A percentile compares a stretch with the other conserved stretches of the same genome.
Conservation (phyloP, 2,329 filamentous ascomycete genomes). For the Verticillium nonalfalfae region DNA sequence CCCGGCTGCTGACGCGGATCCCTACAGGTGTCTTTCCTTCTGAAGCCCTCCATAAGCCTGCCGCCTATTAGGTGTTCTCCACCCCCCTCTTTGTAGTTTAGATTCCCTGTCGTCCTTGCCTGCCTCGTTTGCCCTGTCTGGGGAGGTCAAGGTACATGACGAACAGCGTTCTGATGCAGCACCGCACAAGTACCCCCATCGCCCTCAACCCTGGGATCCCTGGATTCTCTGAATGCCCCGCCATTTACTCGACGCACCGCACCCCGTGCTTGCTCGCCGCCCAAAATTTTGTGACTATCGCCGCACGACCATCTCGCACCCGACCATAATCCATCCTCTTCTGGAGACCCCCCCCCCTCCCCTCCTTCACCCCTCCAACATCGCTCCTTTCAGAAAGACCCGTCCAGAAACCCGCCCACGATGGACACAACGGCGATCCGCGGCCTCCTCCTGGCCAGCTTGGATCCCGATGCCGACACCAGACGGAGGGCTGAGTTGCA, state of each 20-base stretch:
- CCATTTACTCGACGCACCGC: slow-evolving; percentile 11
- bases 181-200: not conserved
- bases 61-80: not conserved
- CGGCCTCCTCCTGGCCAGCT: slow-evolving; percentile 70
- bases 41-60: not conserved
- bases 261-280: slow-evolving; percentile 8
- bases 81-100: not conserved
- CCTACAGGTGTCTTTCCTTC: not conserved
- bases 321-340: slow-evolving; percentile 11
- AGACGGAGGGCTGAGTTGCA: slow-evolving; percentile 73
- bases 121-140: not conserved
- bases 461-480: slow-evolving; percentile 67
- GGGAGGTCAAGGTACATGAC: not conserved
- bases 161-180: not conserved
- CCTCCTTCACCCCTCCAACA: not conserved
- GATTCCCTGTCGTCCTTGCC: not conserved
- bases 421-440: slow-evolving; percentile 74
- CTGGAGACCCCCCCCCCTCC: slow-evolving; percentile 7
- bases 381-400: not conserved
- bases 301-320: slow-evolving; percentile 8
- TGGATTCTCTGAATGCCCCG: slow-evolving; percentile 9
- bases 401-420: slow-evolving; percentile 16
- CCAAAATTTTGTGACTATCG: slow-evolving; percentile 14
- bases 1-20: not conserved
- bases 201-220: not conserved